phyloP scores from a whole-genome alignment of 2,329 filamentous ascomycete genomes.

The Grosmannia serpens region DNA sequence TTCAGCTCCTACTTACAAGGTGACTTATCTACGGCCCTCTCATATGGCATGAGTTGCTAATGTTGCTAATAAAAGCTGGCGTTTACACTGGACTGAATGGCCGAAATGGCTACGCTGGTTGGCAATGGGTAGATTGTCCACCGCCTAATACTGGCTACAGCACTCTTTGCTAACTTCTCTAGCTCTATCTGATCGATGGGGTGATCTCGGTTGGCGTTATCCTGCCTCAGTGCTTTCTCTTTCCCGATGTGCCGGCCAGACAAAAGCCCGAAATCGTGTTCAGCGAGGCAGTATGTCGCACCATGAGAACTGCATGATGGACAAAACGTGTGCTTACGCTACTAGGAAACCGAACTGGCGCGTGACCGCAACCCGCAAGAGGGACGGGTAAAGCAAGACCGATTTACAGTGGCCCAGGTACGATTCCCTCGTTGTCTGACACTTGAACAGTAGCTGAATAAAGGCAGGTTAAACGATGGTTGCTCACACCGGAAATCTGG shows the following conservation, averaged over 20 bases:
- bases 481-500: slow-evolving; percentile 5
- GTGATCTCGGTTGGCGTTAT: slow-evolving; percentile 42
- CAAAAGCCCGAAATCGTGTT: slow-evolving; percentile 17
- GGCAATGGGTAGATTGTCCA: slow-evolving; percentile 25
- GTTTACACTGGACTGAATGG: slow-evolving; percentile 39
- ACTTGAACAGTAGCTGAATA: too few species aligned
- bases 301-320: background rate
- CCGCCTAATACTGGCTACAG: too few species aligned
- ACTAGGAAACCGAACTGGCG: slow-evolving; percentile 7
- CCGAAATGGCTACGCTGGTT: slow-evolving; percentile 33
- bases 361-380: slow-evolving; percentile 9
- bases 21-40: background rate
- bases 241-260: slow-evolving; percentile 26
- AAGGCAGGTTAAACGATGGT: slow-evolving; percentile 4
- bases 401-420: slow-evolving; percentile 5
- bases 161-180: background rate
- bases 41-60: too few species aligned
- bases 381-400: slow-evolving; percentile 7
- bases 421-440: too few species aligned
- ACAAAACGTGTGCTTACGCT: background rate
- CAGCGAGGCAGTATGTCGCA: background rate
- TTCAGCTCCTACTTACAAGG: slow-evolving; percentile 20
- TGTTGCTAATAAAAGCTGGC: slow-evolving; percentile 10
- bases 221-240: slow-evolving; percentile 35
- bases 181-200: slow-evolving; percentile 42